Conservation (phyloP, 2,329 filamentous ascomycete species). For the Cytospora paraplurivora region DNA sequence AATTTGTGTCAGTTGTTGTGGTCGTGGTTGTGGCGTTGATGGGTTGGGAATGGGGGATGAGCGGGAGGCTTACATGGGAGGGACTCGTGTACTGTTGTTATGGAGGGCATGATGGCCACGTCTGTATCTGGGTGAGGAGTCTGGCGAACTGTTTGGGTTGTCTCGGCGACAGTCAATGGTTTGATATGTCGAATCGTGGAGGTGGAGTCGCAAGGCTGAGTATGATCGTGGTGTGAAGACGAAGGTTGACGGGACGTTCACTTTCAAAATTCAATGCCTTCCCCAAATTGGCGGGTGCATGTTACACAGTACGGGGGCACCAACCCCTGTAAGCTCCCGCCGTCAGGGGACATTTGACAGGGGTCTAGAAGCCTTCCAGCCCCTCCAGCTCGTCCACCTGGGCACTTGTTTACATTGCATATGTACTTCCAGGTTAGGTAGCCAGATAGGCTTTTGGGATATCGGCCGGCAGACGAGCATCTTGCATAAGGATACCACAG, state of each 20-base stretch:
- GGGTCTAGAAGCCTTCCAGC: background rate
- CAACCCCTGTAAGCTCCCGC: background rate
- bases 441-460: too few relatives aligned
- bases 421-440: background rate
- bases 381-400: background rate
- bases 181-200: background rate
- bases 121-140: background rate
- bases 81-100: slow-evolving; percentile 73
- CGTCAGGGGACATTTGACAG: background rate
- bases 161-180: background rate
- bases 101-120: slow-evolving; percentile 61
- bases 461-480: background rate
- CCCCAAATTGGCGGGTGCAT: background rate
- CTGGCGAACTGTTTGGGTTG: background rate
- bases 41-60: slow-evolving; percentile 14
- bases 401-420: background rate
- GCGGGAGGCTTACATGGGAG: slow-evolving; percentile 68
- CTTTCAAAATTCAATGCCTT: slow-evolving; percentile 1
- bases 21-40: slow-evolving; percentile 4
- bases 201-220: slow-evolving; percentile 3
- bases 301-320: background rate
- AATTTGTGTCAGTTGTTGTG: slow-evolving; percentile 18
- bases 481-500: background rate
- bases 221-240: background rate
- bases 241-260: background rate